Evolutionary conservation across 768 basidiomycete genomes (phyloP).

Genomic region (Kwoniella botswanensis): DNA sequence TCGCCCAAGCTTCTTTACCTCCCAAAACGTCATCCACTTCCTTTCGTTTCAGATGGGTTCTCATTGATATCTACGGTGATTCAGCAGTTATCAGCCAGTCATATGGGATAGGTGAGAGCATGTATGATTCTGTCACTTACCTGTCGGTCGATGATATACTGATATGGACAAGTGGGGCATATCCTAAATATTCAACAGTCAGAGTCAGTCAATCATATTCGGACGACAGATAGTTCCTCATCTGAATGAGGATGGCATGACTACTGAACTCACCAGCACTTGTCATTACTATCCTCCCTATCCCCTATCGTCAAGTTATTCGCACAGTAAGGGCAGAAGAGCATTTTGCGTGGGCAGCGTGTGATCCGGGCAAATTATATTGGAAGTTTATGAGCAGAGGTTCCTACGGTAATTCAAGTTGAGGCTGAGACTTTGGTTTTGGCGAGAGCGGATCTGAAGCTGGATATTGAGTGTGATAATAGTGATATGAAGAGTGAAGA

Average conservation of each 20-base stretch:
- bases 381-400: no score
- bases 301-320: slow-evolving; percentile 63
- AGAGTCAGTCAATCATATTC: slow-evolving; percentile 39
- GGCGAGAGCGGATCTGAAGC: no score
- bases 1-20: slow-evolving; percentile 89
- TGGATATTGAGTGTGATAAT: no score
- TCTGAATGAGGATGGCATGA: no score
- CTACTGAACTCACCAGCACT: slow-evolving; percentile 60
- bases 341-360: slow-evolving; percentile 63
- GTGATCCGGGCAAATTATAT: neutral
- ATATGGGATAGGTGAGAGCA: neutral
- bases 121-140: slow-evolving; percentile 58
- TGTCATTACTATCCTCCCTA: slow-evolving; percentile 44
- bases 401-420: no score
- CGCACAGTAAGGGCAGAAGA: slow-evolving; percentile 93
- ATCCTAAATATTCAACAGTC: slow-evolving; percentile 66
- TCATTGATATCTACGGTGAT: slow-evolving; percentile 78
- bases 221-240: no score
- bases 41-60: slow-evolving; percentile 84
- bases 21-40: slow-evolving; percentile 94
- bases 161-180: slow-evolving; percentile 85
- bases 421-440: no score
- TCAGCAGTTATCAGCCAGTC: neutral
- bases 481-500: no score
- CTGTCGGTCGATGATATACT: slow-evolving; percentile 88